A percentile compares a stretch with the other conserved stretches of the same genome.
Evolutionary conservation across 2,329 filamentous ascomycete species (phyloP).

Genomic region (Clonostachys sp.): DNA sequence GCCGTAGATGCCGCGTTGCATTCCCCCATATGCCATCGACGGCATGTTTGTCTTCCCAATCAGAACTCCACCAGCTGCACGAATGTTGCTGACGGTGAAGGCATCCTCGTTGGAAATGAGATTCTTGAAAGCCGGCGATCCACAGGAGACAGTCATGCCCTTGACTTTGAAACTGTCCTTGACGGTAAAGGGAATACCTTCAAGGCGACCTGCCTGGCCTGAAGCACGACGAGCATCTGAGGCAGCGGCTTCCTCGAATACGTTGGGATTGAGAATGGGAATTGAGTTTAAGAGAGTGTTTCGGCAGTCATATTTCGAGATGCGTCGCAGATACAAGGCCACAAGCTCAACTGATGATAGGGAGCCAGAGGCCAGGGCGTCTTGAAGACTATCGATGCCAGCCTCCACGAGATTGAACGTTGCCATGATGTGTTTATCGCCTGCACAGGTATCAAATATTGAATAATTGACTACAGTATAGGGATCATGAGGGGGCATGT

Average conservation of each 20-base stretch:
- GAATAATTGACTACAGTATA: no score
- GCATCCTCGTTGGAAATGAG: slow-evolving; percentile 47
- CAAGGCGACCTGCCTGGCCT: slow-evolving; percentile 21
- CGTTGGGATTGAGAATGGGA: slow-evolving; percentile 12
- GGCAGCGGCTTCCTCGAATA: slow-evolving; percentile 17
- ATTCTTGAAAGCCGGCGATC: slow-evolving; percentile 47
- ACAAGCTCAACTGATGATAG: slow-evolving; percentile 18
- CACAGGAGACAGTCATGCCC: slow-evolving; percentile 46
- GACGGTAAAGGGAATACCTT: slow-evolving; percentile 53
- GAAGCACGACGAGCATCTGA: slow-evolving; percentile 17
- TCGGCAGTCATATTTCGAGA: slow-evolving; percentile 15
- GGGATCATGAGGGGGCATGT: no score
- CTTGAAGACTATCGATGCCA: slow-evolving; percentile 13
- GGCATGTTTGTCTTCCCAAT: slow-evolving; percentile 52
- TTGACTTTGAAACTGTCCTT: slow-evolving; percentile 53
- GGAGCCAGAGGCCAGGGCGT: slow-evolving; percentile 6
- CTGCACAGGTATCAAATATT: no score
- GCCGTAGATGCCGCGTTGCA: slow-evolving; percentile 52
- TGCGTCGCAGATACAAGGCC: slow-evolving; percentile 14
- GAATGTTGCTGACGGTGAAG: slow-evolving; percentile 38
- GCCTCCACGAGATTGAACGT: slow-evolving; percentile 12
- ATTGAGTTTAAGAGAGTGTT: slow-evolving; percentile 16
- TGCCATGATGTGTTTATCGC: no score
- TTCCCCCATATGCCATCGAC: slow-evolving; percentile 53
- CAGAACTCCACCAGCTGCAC: slow-evolving; percentile 22